Evolutionary conservation across 371 early-diverging fungal genomes (phyloP).

Genomic region (Batkoa obscura): DNA sequence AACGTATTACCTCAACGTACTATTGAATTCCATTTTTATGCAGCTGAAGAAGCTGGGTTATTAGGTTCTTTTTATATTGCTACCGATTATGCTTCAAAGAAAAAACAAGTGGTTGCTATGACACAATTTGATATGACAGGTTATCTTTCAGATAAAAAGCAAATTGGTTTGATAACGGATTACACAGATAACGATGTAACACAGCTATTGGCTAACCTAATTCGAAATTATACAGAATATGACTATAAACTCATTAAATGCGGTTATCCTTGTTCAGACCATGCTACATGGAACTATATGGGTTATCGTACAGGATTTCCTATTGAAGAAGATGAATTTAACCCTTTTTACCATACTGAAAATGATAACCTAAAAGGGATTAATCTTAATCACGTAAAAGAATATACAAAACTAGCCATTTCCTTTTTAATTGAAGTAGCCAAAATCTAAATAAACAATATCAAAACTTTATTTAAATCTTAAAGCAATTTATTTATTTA

Average conservation of each 20-base stretch:
- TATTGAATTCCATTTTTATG: slow-evolving; percentile 92
- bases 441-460: no score
- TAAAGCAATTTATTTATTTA: neutral
- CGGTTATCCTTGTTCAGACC: slow-evolving; percentile 63
- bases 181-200: slow-evolving; percentile 47
- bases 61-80: slow-evolving; percentile 76
- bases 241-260: slow-evolving; percentile 17
- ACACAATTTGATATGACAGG: slow-evolving; percentile 68
- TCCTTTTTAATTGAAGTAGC: no score
- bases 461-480: neutral
- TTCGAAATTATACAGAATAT: slow-evolving; percentile 12
- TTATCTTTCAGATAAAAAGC: slow-evolving; percentile 31
- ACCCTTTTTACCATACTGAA: no score
- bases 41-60: slow-evolving; percentile 77
- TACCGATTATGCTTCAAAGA: slow-evolving; percentile 31
- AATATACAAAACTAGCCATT: no score
- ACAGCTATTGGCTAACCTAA: slow-evolving; percentile 28
- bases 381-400: no score
- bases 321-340: no score
- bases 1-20: slow-evolving; percentile 56
- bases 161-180: slow-evolving; percentile 64
- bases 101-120: slow-evolving; percentile 45
- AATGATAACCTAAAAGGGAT: no score
- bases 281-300: slow-evolving; percentile 53
- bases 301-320: no score